phyloP scores from a whole-genome alignment of 2,329 filamentous ascomycete species.

The Aphanoascus verrucosus region DNA sequence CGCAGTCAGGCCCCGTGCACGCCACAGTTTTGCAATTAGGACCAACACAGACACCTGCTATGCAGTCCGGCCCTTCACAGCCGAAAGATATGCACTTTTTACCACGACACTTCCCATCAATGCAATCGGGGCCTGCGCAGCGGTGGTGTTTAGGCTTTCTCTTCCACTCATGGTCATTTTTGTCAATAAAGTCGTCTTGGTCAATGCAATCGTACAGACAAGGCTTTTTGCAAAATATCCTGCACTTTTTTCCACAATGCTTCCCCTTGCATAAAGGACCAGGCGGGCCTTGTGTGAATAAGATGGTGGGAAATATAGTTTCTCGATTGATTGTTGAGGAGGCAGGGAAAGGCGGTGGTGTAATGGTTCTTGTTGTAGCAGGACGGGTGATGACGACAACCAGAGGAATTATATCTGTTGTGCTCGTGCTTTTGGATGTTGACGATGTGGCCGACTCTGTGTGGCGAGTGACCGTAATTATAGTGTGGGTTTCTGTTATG shows the following conservation, averaged over 20 bases:
- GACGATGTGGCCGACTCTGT: neutral
- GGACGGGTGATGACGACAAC: neutral
- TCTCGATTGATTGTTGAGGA: neutral
- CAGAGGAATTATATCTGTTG: neutral
- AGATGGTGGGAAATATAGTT: neutral
- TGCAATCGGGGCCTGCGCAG: constrained; percentile 3
- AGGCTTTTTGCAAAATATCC: neutral
- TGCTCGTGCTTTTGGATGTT: neutral
- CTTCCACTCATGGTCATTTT: constrained; percentile 1
- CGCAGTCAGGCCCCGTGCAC: neutral
- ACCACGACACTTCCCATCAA: constrained; percentile 2
- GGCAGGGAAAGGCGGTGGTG: constrained; percentile 4
- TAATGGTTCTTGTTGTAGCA: constrained; percentile 7
- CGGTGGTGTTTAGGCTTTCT: neutral
- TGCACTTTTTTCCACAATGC: constrained; percentile 7
- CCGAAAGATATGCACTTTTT: neutral
- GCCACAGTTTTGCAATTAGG: neutral
- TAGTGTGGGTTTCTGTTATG: constrained; percentile 2
- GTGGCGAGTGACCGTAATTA: neutral
- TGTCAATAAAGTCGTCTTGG: constrained; percentile 7
- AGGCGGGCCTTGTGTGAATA: constrained; percentile 4
- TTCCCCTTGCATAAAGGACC: constrained; percentile 1
- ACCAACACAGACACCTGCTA: constrained; percentile 6
- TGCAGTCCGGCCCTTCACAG: constrained; percentile 7
- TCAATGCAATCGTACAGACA: constrained; percentile 3